Evolutionary conservation across 2,329 filamentous ascomycete genomes (phyloP).

Genomic region (Trichoderma asperellum): DNA sequence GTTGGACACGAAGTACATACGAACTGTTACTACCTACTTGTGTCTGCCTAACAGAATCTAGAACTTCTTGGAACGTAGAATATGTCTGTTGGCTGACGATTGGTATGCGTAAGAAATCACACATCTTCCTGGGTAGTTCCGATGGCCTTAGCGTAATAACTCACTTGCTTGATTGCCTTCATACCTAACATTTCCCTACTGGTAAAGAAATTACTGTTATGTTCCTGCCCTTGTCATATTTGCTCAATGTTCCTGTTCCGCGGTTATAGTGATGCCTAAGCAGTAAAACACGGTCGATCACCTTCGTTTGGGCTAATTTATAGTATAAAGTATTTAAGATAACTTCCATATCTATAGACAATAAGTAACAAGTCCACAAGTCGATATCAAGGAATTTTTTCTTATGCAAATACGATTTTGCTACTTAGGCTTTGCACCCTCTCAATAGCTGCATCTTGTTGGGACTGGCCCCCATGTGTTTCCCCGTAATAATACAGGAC

Average conservation of each 20-base stretch:
- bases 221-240: neutral
- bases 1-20: neutral
- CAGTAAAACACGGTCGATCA: neutral
- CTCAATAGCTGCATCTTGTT: neutral
- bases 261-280: neutral
- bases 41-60: neutral
- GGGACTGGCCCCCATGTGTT: conserved; percentile 1
- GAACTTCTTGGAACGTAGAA: neutral
- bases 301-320: neutral
- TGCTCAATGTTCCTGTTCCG: neutral
- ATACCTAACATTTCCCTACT: neutral
- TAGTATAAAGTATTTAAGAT: neutral
- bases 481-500: neutral
- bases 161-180: neutral
- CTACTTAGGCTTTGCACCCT: neutral
- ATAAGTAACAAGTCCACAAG: neutral
- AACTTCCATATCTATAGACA: neutral
- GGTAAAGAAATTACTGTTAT: neutral
- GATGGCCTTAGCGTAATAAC: neutral
- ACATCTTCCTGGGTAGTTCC: neutral
- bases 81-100: neutral
- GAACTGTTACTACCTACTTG: neutral
- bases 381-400: neutral
- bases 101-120: neutral
- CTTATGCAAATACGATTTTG: neutral